Percentiles rank a stretch among this genome's conserved stretches.
Evolutionary conservation across 2,329 filamentous ascomycete genomes (phyloP).

Genomic region (Didymella pomorum): DNA sequence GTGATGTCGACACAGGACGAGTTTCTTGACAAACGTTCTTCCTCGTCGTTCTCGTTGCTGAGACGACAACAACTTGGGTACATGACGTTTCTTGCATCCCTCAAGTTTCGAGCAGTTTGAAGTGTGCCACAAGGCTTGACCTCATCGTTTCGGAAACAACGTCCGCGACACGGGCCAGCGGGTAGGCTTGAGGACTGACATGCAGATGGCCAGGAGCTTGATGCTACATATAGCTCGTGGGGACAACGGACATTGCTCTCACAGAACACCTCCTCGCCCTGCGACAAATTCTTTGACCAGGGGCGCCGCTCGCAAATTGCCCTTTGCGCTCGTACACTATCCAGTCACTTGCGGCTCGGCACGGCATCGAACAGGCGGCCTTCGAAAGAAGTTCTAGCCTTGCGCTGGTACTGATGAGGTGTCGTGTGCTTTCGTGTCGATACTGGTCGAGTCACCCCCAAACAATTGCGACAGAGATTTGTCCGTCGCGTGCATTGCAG

Average conservation of each 20-base stretch:
- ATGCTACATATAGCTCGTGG: constrained; percentile 21
- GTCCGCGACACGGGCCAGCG: constrained; percentile 19
- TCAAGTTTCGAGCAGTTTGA: constrained; percentile 26
- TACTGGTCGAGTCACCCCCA: constrained; percentile 1
- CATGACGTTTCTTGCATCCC: constrained; percentile 12
- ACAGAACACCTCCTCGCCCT: constrained; percentile 14
- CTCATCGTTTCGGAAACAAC: constrained; percentile 23
- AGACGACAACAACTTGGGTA: constrained; percentile 12
- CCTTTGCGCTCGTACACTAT: neutral
- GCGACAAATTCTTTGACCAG: constrained; percentile 2
- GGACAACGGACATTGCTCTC: constrained; percentile 13
- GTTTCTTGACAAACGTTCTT: constrained; percentile 12
- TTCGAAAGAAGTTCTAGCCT: neutral
- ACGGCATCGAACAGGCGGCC: constrained; percentile 6
- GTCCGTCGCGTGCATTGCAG: neutral
- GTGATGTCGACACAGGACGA: constrained; percentile 8
- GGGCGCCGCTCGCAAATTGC: neutral
- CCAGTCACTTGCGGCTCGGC: neutral
- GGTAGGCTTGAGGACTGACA: constrained; percentile 10
- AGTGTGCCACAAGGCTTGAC: constrained; percentile 11
- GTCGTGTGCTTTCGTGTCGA: constrained; percentile 5
- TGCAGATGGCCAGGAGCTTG: constrained; percentile 8
- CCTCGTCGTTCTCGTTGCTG: constrained; percentile 3
- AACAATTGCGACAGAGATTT: neutral
- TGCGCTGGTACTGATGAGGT: constrained; percentile 8